phyloP scores from a whole-genome alignment of 2,329 filamentous ascomycete species.

The Fusarium sulawesiense region DNA sequence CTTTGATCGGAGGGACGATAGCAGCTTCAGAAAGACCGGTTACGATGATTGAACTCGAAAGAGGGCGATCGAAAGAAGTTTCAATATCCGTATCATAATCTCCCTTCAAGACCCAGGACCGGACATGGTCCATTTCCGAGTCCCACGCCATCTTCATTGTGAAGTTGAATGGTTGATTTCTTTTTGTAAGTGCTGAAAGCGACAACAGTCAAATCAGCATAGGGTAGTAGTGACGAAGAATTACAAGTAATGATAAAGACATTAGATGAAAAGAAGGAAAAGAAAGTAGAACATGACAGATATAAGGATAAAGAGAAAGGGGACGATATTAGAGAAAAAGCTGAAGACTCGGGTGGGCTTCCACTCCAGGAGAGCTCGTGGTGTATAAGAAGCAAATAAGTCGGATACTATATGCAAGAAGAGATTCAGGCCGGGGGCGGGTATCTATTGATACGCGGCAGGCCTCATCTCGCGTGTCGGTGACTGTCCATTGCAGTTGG shows the following conservation, averaged over 20 bases:
- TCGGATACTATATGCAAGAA: constrained; percentile 36
- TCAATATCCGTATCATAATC: constrained; percentile 32
- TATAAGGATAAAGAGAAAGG: constrained; percentile 28
- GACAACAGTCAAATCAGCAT: neutral
- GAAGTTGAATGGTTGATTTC: neutral
- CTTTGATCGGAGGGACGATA: constrained; percentile 21
- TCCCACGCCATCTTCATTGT: constrained; percentile 47
- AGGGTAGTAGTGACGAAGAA: neutral
- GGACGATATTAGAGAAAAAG: constrained; percentile 33
- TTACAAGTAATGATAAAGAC: neutral
- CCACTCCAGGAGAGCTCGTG: constrained; percentile 37
- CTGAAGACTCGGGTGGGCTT: constrained; percentile 37
- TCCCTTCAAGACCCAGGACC: constrained; percentile 45
- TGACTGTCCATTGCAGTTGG: constrained; percentile 27
- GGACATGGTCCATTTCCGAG: constrained; percentile 45
- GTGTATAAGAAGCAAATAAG: constrained; percentile 45
- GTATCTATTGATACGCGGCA: constrained; percentile 43
- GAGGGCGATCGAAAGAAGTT: constrained; percentile 38
- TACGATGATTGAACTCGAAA: constrained; percentile 41
- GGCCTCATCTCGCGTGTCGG: constrained; percentile 44
- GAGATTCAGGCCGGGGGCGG: constrained; percentile 38
- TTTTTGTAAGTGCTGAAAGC: constrained; percentile 14
- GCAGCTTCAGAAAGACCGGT: constrained; percentile 43
- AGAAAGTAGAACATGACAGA: constrained; percentile 16
- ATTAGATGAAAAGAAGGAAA: constrained; percentile 3